Percentiles rank a stretch among this genome's conserved stretches.
phyloP scores from a whole-genome alignment of 2,329 filamentous ascomycete species.

The Pseudopithomyces maydicus region DNA sequence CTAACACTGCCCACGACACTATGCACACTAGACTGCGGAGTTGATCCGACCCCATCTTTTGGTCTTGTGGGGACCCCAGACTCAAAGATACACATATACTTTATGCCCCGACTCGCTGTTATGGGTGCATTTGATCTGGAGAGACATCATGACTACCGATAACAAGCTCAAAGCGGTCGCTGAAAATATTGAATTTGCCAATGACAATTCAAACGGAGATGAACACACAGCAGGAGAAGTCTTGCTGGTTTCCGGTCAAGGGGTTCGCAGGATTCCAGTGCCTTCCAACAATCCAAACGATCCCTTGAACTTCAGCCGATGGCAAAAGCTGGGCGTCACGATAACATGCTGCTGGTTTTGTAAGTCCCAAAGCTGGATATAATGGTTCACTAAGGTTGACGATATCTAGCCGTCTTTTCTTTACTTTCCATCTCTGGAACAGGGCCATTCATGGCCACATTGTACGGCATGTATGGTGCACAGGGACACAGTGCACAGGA shows the following conservation, averaged over 20 bases:
- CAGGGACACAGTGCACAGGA: not conserved
- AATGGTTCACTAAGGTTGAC: not conserved
- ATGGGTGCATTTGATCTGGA: not conserved
- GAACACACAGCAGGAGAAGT: not conserved
- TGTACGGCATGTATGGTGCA: not conserved
- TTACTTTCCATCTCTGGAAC: not conserved
- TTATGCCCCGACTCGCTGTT: not conserved
- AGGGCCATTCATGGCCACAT: not conserved
- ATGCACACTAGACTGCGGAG: not conserved
- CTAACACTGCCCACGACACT: not conserved
- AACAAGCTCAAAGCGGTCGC: not conserved
- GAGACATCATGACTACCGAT: not conserved
- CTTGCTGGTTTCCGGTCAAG: not conserved
- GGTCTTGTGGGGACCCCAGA: not conserved
- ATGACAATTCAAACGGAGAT: not conserved
- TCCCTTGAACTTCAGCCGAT: not conserved
- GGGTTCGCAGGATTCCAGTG: not conserved
- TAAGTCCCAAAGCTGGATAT: not conserved
- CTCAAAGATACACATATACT: not conserved
- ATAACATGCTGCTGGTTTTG: not conserved
- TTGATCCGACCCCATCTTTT: not conserved
- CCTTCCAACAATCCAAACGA: not conserved
- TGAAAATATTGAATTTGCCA: not conserved
- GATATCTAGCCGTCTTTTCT: not conserved
- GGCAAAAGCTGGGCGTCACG: not conserved